Percentiles rank a stretch among this genome's conserved stretches.
phyloP scores from a whole-genome alignment of 257 asterid genomes.

The Fraxinus quadrangulata region DNA sequence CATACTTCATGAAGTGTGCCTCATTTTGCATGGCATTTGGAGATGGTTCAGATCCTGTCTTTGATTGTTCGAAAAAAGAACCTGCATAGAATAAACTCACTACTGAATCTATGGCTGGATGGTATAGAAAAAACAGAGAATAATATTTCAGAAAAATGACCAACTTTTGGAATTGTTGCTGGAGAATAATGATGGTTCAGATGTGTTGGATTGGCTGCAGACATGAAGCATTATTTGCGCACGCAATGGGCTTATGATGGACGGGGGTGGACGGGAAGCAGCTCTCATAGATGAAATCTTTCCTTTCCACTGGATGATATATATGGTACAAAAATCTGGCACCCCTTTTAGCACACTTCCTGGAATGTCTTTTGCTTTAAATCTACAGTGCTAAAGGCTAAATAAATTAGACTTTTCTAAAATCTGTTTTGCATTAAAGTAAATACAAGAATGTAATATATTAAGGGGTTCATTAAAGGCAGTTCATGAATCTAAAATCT shows the following conservation, averaged over 20 bases:
- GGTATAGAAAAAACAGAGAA: constrained; percentile 7
- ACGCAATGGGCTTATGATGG: constrained; percentile 63
- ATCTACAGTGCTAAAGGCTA: constrained; percentile 48
- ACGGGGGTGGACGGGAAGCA: constrained; percentile 73
- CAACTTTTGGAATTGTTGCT: constrained; percentile 45
- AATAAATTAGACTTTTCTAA: constrained; percentile 20
- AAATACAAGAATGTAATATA: neutral
- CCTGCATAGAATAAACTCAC: constrained; percentile 28
- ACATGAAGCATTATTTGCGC: constrained; percentile 56
- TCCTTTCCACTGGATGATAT: constrained; percentile 69
- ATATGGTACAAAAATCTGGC: constrained; percentile 83
- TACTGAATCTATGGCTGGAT: constrained; percentile 2
- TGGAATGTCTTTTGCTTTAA: constrained; percentile 77
- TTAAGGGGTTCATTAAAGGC: neutral
- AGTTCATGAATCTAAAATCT: neutral
- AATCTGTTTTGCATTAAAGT: neutral
- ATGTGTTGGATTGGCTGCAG: constrained; percentile 31
- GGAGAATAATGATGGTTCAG: constrained; percentile 33
- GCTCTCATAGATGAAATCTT: constrained; percentile 72
- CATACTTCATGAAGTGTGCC: constrained; percentile 46
- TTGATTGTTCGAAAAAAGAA: constrained; percentile 41
- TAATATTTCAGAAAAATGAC: constrained; percentile 31
- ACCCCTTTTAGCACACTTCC: constrained; percentile 65
- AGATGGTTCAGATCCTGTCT: constrained; percentile 44
- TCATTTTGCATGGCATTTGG: constrained; percentile 43